Evolutionary conservation across 169 alveolate species (phyloP).

Genomic region (Eimeria acervulina): DNA sequence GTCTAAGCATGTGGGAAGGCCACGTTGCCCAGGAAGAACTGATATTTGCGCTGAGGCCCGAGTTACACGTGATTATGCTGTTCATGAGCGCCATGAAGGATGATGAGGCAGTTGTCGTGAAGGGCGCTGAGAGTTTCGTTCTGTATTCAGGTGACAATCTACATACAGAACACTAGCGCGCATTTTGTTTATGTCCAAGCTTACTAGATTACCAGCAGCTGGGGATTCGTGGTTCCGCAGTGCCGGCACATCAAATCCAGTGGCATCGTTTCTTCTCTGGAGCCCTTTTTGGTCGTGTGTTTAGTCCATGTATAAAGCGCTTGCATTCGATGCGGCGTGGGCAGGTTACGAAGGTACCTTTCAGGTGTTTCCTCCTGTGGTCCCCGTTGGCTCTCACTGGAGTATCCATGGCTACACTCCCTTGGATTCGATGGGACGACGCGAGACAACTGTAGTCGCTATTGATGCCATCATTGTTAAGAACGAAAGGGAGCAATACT

Average conservation of each 20-base stretch:
- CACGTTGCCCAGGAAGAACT: conserved; percentile 81
- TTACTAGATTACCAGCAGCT: neutral
- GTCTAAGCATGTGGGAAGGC: conserved; percentile 61
- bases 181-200: neutral
- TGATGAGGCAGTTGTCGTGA: conserved; percentile 69
- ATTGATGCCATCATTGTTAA: conserved; percentile 62
- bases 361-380: conserved; percentile 48
- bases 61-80: conserved; percentile 52
- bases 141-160: conserved; percentile 48
- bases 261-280: neutral
- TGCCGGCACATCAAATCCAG: neutral
- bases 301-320: neutral
- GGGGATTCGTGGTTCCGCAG: neutral
- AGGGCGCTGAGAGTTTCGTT: conserved; percentile 75
- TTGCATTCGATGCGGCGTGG: neutral
- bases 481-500: conserved; percentile 38
- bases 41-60: conserved; percentile 37
- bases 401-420: conserved; percentile 66
- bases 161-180: neutral
- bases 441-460: conserved; percentile 64
- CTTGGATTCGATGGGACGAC: conserved; percentile 72
- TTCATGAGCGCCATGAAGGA: neutral
- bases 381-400: conserved; percentile 33
- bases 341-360: conserved; percentile 78
- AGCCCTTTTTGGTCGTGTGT: neutral